phyloP scores from a whole-genome alignment of 176 grass and related monocot genomes.

The Miscanthus lutarioriparius region DNA sequence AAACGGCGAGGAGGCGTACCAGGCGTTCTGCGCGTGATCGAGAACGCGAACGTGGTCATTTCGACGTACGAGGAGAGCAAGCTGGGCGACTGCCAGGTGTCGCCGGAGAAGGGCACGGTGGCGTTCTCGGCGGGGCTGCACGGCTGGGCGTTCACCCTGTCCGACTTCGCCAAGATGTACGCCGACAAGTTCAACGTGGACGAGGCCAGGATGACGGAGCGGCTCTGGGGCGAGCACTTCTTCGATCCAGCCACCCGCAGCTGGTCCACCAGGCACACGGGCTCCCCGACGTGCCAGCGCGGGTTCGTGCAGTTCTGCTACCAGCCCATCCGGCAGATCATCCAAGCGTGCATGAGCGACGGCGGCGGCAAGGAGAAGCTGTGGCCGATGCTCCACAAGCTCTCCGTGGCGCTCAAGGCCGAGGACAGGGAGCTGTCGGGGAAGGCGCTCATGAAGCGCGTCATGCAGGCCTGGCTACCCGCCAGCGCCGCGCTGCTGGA shows the following conservation, averaged over 20 bases:
- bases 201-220: neutral
- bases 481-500: neutral
- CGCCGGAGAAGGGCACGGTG: neutral
- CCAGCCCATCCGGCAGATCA: neutral
- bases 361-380: neutral
- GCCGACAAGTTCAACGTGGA: neutral
- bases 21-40: neutral
- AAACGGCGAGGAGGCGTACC: neutral
- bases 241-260: neutral
- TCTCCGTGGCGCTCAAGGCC: neutral
- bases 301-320: neutral
- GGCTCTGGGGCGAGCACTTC: neutral
- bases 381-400: neutral
- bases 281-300: neutral
- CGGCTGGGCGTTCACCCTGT: neutral
- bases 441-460: neutral
- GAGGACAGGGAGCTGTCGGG: neutral
- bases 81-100: neutral
- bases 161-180: neutral
- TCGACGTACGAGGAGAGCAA: neutral
- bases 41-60: neutral
- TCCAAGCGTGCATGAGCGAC: neutral
- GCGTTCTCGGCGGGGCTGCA: neutral
- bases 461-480: neutral
- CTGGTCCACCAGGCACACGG: neutral